phyloP scores from a whole-genome alignment of 768 basidiomycete genomes.

The Ephemerocybe angulata region DNA sequence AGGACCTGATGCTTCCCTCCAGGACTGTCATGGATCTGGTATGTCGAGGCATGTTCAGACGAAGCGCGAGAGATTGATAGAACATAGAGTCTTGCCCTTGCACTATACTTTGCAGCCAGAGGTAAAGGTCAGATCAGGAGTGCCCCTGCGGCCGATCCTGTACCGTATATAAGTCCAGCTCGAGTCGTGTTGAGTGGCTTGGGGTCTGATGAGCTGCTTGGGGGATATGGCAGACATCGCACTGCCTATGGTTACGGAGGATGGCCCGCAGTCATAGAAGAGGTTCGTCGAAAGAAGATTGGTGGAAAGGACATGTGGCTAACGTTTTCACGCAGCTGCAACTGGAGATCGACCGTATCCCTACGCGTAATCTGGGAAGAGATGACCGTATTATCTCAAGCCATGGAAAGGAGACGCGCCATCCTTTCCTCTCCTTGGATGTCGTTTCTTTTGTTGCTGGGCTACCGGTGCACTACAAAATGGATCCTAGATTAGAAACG shows the following conservation, averaged over 20 bases:
- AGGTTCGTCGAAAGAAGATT: conserved; percentile 45
- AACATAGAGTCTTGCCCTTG: conserved; percentile 80
- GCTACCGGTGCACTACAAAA: conserved; percentile 78
- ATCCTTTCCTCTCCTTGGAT: conserved; percentile 83
- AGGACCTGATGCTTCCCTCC: conserved; percentile 74
- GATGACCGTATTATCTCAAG: conserved; percentile 93
- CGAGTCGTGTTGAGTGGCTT: conserved; percentile 86
- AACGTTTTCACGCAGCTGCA: conserved; percentile 57
- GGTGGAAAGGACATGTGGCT: background rate
- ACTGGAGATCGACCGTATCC: conserved; percentile 83
- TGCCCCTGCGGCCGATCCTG: conserved; percentile 29
- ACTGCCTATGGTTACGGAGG: conserved; percentile 63
- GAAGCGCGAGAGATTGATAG: conserved; percentile 3
- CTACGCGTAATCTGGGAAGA: conserved; percentile 84
- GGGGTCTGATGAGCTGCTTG: conserved; percentile 93
- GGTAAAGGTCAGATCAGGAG: conserved; percentile 61
- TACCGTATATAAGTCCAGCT: conserved; percentile 67
- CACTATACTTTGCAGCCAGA: conserved; percentile 89
- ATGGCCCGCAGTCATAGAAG: conserved; percentile 76
- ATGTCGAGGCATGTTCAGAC: conserved; percentile 19
- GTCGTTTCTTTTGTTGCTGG: conserved; percentile 74
- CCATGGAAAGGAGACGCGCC: conserved; percentile 88
- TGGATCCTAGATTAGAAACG: conserved; percentile 69
- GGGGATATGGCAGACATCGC: conserved; percentile 89
- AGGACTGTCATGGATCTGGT: conserved; percentile 91